phyloP scores from a whole-genome alignment of 2,329 filamentous ascomycete species.

The Trichoderma sp. region DNA sequence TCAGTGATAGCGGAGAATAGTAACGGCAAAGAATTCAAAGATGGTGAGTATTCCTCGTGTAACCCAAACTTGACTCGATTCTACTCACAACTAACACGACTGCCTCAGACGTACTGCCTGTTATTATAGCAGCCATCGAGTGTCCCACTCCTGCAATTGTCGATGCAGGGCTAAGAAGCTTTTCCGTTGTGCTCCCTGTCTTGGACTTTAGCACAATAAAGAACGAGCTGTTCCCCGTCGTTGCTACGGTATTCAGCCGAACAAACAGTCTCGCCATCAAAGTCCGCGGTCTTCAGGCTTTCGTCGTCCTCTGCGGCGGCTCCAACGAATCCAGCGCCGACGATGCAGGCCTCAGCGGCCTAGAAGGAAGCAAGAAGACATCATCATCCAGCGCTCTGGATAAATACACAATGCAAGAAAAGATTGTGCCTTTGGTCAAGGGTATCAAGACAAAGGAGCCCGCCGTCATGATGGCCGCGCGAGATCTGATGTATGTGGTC shows the following conservation, averaged over 20 bases:
- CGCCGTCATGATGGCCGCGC: slow-evolving; percentile 90
- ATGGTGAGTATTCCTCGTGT: slow-evolving; percentile 55
- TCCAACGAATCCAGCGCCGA: slow-evolving; percentile 48
- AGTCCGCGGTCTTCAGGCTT: slow-evolving; percentile 84
- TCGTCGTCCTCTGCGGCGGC: slow-evolving; percentile 85
- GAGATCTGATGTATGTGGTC: slow-evolving; percentile 81
- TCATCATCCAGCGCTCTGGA: slow-evolving; percentile 78
- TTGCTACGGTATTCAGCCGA: slow-evolving; percentile 85
- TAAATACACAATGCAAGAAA: slow-evolving; percentile 98
- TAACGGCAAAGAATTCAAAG: slow-evolving; percentile 89
- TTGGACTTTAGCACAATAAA: slow-evolving; percentile 97
- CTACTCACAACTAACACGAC: background rate
- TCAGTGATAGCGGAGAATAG: slow-evolving; percentile 73
- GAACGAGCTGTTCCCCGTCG: slow-evolving; percentile 90
- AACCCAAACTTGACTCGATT: background rate
- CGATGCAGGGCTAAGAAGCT: slow-evolving; percentile 74
- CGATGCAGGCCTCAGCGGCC: slow-evolving; percentile 72
- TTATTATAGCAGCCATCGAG: slow-evolving; percentile 79
- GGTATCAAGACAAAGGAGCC: slow-evolving; percentile 98
- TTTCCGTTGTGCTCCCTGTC: slow-evolving; percentile 78
- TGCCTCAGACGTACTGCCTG: slow-evolving; percentile 73
- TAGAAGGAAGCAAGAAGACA: slow-evolving; percentile 56
- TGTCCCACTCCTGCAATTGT: slow-evolving; percentile 86
- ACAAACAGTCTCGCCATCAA: slow-evolving; percentile 95
- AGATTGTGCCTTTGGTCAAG: slow-evolving; percentile 85